These are phyloP conservation scores for Globisporangium parvum DNA, from an alignment of 352 stramenopile species.

Conservation along the genomic window DNA sequence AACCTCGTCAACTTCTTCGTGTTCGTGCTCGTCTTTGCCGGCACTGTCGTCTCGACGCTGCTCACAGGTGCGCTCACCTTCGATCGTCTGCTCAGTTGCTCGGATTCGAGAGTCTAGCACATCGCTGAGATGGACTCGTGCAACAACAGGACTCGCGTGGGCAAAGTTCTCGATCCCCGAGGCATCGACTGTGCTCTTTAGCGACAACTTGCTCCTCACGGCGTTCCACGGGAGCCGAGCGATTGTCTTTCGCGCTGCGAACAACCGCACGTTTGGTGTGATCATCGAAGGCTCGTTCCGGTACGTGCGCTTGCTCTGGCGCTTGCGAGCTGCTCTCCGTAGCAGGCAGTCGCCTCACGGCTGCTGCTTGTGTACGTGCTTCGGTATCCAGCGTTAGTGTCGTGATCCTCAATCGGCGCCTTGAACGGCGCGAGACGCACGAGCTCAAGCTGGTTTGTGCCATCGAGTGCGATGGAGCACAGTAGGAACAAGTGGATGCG, in stretches of 20 bases:
- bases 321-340: too few species aligned
- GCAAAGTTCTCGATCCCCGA: conserved; percentile 62
- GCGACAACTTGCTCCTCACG: conserved; percentile 40
- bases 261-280: conserved; percentile 42
- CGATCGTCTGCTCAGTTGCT: not conserved
- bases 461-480: not conserved
- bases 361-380: not conserved
- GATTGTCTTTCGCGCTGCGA: conserved; percentile 54
- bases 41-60: conserved; percentile 38
- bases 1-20: conserved; percentile 59
- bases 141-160: conserved; percentile 44
- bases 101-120: not conserved
- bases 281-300: conserved; percentile 56
- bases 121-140: not conserved
- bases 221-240: conserved; percentile 42
- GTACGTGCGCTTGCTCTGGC: too few species aligned
- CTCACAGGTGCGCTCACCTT: conserved; percentile 25
- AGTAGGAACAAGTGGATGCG: not conserved
- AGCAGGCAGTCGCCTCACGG: too few species aligned
- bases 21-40: conserved; percentile 37
- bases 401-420: conserved; percentile 37
- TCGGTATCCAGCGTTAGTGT: conserved; percentile 31
- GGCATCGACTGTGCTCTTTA: conserved; percentile 41
- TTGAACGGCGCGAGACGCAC: conserved; percentile 40
- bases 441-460: conserved; percentile 34